These are phyloP conservation scores for Fusarium drepaniforme DNA, from an alignment of 2,329 filamentous ascomycete species.

Conservation along the genomic window DNA sequence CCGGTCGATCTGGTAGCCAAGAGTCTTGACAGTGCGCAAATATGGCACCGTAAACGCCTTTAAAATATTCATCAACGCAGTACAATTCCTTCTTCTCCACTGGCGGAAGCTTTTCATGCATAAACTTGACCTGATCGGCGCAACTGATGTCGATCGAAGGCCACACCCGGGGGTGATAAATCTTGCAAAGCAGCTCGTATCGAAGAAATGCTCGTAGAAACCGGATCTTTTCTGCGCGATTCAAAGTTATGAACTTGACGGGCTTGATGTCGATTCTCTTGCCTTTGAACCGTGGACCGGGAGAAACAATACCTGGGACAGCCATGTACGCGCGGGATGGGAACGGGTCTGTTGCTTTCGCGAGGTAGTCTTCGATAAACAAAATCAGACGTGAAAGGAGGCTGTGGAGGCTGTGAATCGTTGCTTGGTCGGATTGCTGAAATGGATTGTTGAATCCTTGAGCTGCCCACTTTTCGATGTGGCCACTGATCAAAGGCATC, in stretches of 20 bases:
- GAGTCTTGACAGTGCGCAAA: background rate
- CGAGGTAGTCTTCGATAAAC: conserved; percentile 1
- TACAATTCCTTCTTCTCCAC: background rate
- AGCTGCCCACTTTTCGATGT: background rate
- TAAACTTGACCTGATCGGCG: too few relatives aligned
- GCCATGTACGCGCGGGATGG: background rate
- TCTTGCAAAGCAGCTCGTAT: conserved; percentile 16
- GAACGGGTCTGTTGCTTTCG: background rate
- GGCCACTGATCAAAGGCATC: background rate
- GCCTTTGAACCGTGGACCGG: background rate
- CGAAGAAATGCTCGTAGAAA: background rate
- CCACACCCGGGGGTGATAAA: background rate
- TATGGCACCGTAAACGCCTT: background rate
- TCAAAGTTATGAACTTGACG: background rate
- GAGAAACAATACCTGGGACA: background rate
- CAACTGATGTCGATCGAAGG: background rate
- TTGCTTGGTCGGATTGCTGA: background rate
- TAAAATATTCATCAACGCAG: conserved; percentile 8
- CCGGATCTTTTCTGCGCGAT: background rate
- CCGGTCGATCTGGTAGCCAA: conserved; percentile 9
- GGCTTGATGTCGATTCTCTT: background rate
- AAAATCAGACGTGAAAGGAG: background rate
- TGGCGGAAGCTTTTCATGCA: background rate
- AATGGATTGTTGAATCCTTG: background rate
- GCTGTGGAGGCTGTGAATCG: background rate